A percentile compares a stretch with the other conserved stretches of the same genome.
phyloP scores from a whole-genome alignment of 257 asterid species.

The Forsythia viridissima region DNA sequence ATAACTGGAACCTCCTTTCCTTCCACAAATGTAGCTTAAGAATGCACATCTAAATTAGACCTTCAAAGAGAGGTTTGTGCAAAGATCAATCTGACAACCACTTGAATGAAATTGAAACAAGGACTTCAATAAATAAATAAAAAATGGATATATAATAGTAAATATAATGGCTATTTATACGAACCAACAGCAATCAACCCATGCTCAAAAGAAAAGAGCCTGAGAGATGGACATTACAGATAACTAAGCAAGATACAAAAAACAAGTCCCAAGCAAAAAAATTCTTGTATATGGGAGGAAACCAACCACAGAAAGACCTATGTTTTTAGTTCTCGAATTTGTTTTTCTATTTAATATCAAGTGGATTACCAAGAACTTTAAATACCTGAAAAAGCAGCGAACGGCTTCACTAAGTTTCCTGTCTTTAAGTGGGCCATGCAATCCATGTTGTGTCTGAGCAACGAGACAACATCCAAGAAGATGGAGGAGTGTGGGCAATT shows the following conservation, averaged over 20 bases:
- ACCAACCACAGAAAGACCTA: constrained; percentile 2
- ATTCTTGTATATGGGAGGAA: constrained; percentile 2
- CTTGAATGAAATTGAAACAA: constrained; percentile 20
- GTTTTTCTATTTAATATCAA: constrained; percentile 4
- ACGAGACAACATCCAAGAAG: constrained; percentile 93
- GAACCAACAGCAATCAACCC: constrained; percentile 17
- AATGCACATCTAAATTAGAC: constrained; percentile 4
- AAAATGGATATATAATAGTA: not conserved
- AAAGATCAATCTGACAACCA: constrained; percentile 13
- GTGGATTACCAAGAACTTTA: constrained; percentile 6
- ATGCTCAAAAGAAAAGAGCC: constrained; percentile 17
- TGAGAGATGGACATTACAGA: constrained; percentile 19
- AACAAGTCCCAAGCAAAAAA: constrained; percentile 13
- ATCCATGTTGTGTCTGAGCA: constrained; percentile 71
- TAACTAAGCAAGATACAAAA: constrained; percentile 7
- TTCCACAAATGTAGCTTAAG: constrained; percentile 19
- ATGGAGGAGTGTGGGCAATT: constrained; percentile 65
- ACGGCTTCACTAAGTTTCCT: constrained; percentile 76
- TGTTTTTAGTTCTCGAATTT: constrained; percentile 13
- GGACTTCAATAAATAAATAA: constrained; percentile 5
- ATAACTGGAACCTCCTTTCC: constrained; percentile 12
- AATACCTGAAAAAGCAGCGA: constrained; percentile 86
- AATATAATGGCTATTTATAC: not conserved
- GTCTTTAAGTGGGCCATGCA: constrained; percentile 58
- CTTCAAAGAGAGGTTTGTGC: constrained; percentile 6